These are phyloP conservation scores for Coemansia sp. DNA, from an alignment of 192 early-diverging fungal genomes.

Conservation along the genomic window DNA sequence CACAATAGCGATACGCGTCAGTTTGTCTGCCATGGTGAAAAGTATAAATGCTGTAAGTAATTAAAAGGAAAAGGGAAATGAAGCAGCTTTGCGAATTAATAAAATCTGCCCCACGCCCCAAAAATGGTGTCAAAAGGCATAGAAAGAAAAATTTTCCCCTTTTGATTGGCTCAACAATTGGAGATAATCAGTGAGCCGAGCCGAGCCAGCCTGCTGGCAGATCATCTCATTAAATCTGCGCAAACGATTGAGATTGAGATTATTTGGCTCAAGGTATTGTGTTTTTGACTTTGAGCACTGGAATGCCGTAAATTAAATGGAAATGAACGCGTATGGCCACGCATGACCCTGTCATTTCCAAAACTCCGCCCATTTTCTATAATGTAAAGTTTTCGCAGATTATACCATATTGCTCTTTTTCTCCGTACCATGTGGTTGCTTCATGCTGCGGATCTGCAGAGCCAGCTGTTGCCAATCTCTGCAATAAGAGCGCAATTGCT, in stretches of 20 bases:
- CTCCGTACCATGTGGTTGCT: background rate
- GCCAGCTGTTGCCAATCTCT: background rate
- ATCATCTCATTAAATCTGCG: too few species aligned
- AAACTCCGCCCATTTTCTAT: too few species aligned
- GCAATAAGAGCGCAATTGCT: background rate
- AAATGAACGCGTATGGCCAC: background rate
- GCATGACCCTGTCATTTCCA: background rate
- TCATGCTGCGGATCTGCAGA: background rate
- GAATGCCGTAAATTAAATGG: background rate
- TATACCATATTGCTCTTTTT: too few species aligned
- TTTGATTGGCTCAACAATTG: background rate
- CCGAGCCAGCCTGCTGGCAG: background rate
- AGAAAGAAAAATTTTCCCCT: slow-evolving; percentile 1
- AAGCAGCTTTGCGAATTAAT: background rate
- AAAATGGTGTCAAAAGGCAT: background rate
- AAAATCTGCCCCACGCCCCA: background rate
- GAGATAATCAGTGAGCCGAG: slow-evolving; percentile 8
- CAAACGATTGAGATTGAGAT: too few species aligned
- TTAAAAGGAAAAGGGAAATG: slow-evolving; percentile 9
- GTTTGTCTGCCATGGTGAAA: slow-evolving; percentile 74
- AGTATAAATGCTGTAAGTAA: background rate
- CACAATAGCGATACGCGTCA: slow-evolving; percentile 94
- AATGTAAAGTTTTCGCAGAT: too few species aligned
- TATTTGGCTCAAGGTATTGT: too few species aligned
- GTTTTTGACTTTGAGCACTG: too few species aligned